phyloP scores from a whole-genome alignment of 2,329 filamentous ascomycete genomes.

The Xylariaceae sp. region DNA sequence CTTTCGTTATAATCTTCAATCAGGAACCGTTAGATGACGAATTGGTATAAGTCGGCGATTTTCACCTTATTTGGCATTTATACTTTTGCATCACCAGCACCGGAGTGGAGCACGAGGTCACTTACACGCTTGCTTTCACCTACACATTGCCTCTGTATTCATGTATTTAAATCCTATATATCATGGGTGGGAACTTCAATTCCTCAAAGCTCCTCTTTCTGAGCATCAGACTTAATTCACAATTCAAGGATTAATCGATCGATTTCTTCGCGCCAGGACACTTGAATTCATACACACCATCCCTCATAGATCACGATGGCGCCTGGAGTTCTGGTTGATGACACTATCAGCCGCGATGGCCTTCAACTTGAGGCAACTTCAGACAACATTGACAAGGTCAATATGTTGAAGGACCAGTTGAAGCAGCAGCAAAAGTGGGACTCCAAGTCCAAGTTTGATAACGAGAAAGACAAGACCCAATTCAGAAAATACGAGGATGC shows the following conservation, averaged over 20 bases:
- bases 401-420: constrained; percentile 54
- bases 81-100: constrained; percentile 1
- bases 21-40: background rate
- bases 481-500: constrained; percentile 86
- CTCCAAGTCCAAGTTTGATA: constrained; percentile 69
- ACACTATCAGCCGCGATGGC: constrained; percentile 39
- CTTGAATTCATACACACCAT: background rate
- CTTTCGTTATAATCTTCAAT: background rate
- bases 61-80: constrained; percentile 30
- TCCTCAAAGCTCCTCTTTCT: background rate
- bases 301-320: constrained; percentile 34
- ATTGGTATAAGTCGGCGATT: constrained; percentile 38
- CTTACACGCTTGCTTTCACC: constrained; percentile 31
- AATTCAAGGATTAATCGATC: background rate
- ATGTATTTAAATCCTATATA: constrained; percentile 27
- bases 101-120: constrained; percentile 30
- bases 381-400: constrained; percentile 61
- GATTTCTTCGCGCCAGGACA: background rate
- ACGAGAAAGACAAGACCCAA: constrained; percentile 77
- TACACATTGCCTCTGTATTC: background rate
- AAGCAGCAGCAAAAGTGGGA: constrained; percentile 50
- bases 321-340: constrained; percentile 40
- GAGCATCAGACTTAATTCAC: background rate
- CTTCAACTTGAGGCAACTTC: constrained; percentile 52
- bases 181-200: constrained; percentile 19